These are phyloP conservation scores for Phyllosticta citribraziliensis DNA, from an alignment of 2,329 filamentous ascomycete genomes.

Conservation along the genomic window DNA sequence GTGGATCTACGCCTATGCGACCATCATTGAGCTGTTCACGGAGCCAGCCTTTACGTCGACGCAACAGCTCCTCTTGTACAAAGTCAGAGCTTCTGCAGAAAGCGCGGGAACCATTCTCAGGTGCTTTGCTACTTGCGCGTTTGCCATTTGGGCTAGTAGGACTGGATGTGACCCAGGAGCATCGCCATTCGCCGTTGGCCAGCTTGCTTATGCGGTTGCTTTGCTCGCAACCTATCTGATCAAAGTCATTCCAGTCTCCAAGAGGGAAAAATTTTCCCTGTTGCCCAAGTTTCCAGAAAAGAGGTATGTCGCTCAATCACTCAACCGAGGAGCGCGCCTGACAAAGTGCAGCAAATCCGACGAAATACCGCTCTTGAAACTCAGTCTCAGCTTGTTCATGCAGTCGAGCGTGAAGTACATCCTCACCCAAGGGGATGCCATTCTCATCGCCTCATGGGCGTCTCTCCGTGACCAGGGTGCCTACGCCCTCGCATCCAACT, in stretches of 20 bases:
- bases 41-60: conserved; percentile 87
- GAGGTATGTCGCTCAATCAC: conserved; percentile 27
- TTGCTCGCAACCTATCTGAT: conserved; percentile 62
- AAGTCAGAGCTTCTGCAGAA: conserved; percentile 72
- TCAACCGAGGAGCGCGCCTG: neutral
- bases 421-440: conserved; percentile 86
- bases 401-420: conserved; percentile 89
- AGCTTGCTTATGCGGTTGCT: conserved; percentile 62
- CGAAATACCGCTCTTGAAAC: conserved; percentile 47
- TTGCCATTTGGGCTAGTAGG: conserved; percentile 54
- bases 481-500: conserved; percentile 90
- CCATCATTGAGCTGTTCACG: conserved; percentile 64
- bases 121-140: conserved; percentile 63
- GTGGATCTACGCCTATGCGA: conserved; percentile 45
- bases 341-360: neutral
- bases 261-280: conserved; percentile 57
- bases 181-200: conserved; percentile 80
- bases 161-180: conserved; percentile 54
- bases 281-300: conserved; percentile 37
- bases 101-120: conserved; percentile 69
- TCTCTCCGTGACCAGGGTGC: conserved; percentile 74
- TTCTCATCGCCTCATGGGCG: conserved; percentile 72
- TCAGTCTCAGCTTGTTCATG: conserved; percentile 73
- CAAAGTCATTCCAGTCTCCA: conserved; percentile 49
- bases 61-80: conserved; percentile 72